Evolutionary conservation across 345 rosid genomes (phyloP), one percentile per base, ranked within the genome.

Genomic region (Garcia nutans): DNA sequence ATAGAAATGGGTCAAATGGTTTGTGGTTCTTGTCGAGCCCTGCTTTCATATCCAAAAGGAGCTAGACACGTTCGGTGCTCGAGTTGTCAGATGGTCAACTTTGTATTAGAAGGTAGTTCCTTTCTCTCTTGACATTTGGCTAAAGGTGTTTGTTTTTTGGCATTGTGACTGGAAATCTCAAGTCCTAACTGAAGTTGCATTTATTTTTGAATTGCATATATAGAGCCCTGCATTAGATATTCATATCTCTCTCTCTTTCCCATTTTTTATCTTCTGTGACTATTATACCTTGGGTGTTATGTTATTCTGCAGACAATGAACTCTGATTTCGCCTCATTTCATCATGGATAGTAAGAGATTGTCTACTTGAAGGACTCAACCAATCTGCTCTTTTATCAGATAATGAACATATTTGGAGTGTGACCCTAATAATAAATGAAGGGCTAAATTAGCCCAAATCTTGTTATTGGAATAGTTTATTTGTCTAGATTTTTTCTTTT

Each of bases 1-100:
- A 70, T 78, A 93, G 96, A 91, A 65, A 83, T 83, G 84, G 91
- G 82, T 79, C 98, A 93, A 80, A 82, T 95, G 97, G 98, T 95
- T 50, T 93, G 98, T 83, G 99, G 99, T 76, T 91, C 94, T 70
- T 95, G 99, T 78, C 93, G 89, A 65, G 84, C 80, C 37, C 82
- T 93, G 50, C 96, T 95, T 83, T 80, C 90, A 55, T 91, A 95
- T 87, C 90, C 86, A 56, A 82, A 71, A 79, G 99, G 98, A 72
- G 72, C 89, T 56, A 86, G 77, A 79, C 86, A 87, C 47, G 94
- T 87, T 20, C 80, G 85, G 68, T 95, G 98, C 77, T 87, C 90
- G 0, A 83, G 88, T 41, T 91, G 96, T 80, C 88, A 87, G 66
- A 87, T 88, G 23, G 79, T 84, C 77, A 93, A 95, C 80, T 84